phyloP scores from a whole-genome alignment of 352 stramenopile species.

The Phytophthora palmivora region DNA sequence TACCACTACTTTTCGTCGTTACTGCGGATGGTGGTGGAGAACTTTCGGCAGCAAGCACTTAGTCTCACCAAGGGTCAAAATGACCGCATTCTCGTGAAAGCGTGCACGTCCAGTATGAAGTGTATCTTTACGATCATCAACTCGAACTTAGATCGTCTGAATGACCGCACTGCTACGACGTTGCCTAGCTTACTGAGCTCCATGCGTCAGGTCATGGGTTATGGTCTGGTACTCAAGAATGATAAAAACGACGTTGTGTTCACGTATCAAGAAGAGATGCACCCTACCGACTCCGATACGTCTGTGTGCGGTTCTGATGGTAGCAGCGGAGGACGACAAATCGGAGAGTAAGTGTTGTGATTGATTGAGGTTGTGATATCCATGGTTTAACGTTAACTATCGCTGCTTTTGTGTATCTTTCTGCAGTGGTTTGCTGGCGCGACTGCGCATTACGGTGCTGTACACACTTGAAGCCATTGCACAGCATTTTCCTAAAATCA shows the following conservation, averaged over 20 bases:
- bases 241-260: constrained; percentile 66
- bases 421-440: constrained; percentile 67
- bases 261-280: constrained; percentile 61
- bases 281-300: constrained; percentile 75
- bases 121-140: constrained; percentile 87
- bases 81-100: constrained; percentile 84
- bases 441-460: constrained; percentile 78
- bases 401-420: constrained; percentile 1
- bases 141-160: constrained; percentile 65
- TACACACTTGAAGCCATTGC: constrained; percentile 76
- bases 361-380: too few species aligned
- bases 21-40: constrained; percentile 86
- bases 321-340: constrained; percentile 35
- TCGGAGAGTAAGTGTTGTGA: constrained; percentile 57
- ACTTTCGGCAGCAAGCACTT: constrained; percentile 81
- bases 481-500: constrained; percentile 66
- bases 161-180: constrained; percentile 61
- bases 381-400: constrained; percentile 1
- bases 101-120: constrained; percentile 88
- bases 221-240: constrained; percentile 59
- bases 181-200: constrained; percentile 74
- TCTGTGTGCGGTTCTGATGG: constrained; percentile 74
- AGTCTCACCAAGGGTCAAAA: constrained; percentile 69
- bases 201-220: constrained; percentile 84
- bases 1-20: constrained; percentile 76